phyloP scores from a whole-genome alignment of 83 land plant genomes.

The Diphasiastrum complanatum region DNA sequence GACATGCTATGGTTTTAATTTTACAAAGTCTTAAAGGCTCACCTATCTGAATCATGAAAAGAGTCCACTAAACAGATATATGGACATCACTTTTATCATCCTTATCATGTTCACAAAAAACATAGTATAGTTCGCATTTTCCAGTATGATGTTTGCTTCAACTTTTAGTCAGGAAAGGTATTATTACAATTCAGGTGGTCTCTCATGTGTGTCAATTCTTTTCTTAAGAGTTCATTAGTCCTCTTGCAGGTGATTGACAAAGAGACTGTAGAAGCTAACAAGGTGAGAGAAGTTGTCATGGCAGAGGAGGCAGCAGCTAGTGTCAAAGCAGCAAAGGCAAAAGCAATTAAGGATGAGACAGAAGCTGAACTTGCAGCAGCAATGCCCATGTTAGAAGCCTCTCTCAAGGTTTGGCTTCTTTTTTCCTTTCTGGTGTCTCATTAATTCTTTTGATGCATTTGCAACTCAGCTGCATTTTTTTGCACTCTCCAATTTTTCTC shows the following conservation, averaged over 20 bases:
- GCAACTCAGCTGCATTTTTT: neutral
- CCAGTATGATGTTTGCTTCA: too few species aligned
- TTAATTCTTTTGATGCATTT: too few species aligned
- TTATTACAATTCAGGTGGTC: neutral
- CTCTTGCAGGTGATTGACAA: constrained; percentile 27
- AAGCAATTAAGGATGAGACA: constrained; percentile 25
- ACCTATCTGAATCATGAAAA: too few species aligned
- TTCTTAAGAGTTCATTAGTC: neutral
- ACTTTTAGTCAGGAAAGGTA: neutral
- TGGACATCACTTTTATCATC: too few species aligned
- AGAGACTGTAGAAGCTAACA: constrained; percentile 32
- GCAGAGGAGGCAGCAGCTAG: constrained; percentile 26
- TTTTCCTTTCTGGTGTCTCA: neutral
- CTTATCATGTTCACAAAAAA: too few species aligned
- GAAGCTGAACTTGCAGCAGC: constrained; percentile 31
- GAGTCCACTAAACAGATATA: too few species aligned
- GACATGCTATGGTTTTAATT: too few species aligned
- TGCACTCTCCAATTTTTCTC: neutral
- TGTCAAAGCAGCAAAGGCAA: constrained; percentile 20
- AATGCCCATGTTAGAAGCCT: constrained; percentile 30
- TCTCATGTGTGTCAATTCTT: neutral
- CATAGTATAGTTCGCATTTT: too few species aligned
- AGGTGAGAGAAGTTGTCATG: constrained; percentile 23
- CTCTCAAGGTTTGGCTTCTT: constrained; percentile 22
- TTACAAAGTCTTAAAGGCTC: too few species aligned